A percentile compares a stretch with the other conserved stretches of the same genome.
Conservation (phyloP, 805 yeast genomes). For the Metschnikowia peoriensis region DNA sequence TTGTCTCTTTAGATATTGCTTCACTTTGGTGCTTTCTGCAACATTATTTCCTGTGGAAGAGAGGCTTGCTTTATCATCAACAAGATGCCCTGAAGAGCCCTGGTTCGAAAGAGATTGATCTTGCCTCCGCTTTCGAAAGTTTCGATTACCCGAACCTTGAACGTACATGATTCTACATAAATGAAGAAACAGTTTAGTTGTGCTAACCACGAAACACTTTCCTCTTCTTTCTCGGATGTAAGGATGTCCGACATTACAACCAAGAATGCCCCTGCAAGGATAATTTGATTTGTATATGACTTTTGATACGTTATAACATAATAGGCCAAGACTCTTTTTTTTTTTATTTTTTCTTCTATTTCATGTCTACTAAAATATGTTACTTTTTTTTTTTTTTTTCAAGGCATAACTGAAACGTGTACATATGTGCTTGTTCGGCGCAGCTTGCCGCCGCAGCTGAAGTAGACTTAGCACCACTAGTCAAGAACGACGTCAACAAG, state of each 20-base stretch:
- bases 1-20: conserved; percentile 22
- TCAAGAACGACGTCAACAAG: too few species aligned
- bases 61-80: not conserved
- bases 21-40: conserved; percentile 27
- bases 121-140: conserved; percentile 9
- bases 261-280: not conserved
- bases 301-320: not conserved
- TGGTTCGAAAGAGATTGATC: not conserved
- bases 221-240: not conserved
- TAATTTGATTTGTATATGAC: not conserved
- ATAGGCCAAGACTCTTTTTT: too few species aligned
- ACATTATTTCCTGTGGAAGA: conserved; percentile 8
- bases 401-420: too few species aligned
- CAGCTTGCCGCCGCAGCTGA: too few species aligned
- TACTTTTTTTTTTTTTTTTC: too few species aligned
- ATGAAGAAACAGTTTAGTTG: not conserved
- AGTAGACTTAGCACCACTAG: too few species aligned
- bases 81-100: not conserved
- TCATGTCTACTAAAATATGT: too few species aligned
- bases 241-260: not conserved
- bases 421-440: too few species aligned
- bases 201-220: not conserved
- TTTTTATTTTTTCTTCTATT: too few species aligned
- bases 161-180: not conserved
- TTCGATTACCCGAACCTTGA: not conserved